phyloP scores from a whole-genome alignment of 83 land plant species.

The Picea abies region DNA sequence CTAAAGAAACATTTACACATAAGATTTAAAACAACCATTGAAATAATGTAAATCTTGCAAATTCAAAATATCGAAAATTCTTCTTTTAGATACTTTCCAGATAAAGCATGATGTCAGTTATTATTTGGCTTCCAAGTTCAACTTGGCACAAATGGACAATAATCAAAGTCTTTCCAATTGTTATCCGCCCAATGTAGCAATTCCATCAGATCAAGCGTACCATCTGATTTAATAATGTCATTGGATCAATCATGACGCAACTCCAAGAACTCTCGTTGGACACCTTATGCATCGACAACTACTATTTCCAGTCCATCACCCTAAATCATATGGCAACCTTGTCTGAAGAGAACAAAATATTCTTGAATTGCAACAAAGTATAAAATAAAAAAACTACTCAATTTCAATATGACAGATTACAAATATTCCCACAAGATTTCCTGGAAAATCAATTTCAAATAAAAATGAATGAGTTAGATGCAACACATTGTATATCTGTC shows the following conservation, averaged over 20 bases:
- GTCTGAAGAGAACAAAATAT: neutral
- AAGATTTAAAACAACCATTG: too few species aligned
- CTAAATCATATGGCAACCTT: constrained; percentile 29
- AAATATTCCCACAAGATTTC: neutral
- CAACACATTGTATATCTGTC: constrained; percentile 87
- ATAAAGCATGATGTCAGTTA: too few species aligned
- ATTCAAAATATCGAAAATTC: too few species aligned
- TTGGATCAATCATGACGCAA: constrained; percentile 68
- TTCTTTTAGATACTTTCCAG: too few species aligned
- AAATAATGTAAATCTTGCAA: too few species aligned
- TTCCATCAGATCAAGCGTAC: too few species aligned
- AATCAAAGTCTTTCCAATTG: too few species aligned
- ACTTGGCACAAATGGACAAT: too few species aligned
- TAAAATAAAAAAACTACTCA: neutral
- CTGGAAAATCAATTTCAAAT: neutral
- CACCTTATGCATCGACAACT: constrained; percentile 64
- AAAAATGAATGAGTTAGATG: neutral
- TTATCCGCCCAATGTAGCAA: too few species aligned
- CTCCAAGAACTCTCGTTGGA: constrained; percentile 46
- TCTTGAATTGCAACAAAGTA: neutral
- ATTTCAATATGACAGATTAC: neutral
- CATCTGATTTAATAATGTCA: neutral
- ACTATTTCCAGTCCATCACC: constrained; percentile 90
- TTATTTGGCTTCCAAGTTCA: too few species aligned
- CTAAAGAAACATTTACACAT: too few species aligned